Base-by-base conservation (phyloP, 495 filamentous ascomycete species). In the Ramalina intermedia region DNA sequence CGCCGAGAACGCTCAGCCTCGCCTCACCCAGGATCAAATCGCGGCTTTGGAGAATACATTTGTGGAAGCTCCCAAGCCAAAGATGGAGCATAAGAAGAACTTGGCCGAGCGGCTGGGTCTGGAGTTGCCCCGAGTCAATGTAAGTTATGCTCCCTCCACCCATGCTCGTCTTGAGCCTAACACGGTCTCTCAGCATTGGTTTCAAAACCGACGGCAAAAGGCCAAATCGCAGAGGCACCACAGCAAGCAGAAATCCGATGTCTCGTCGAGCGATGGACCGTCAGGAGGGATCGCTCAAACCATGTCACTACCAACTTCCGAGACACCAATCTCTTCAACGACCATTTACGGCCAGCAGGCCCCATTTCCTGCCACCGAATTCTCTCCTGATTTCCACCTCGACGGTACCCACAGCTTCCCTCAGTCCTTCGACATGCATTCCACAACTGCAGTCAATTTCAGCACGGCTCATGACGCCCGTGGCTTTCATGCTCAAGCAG, bases 171-270 rank as follows among this genome's bases (percentile, higher is more conserved):
- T 39, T 37, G 41, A 55, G 29, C 8, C 29, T 33, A 13, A 43
- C 29, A 43, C 14, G 8, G 5, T 17, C n/a, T 7, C 44, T 35
- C 48, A 91, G 87, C 90, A 90, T 56, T 91, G 87, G 87, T 94
- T 90, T 63, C 86, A 93, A 61, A 93, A 91, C 61, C 74, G 86
- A 45, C 80, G 86, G 37, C 84, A 84, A 47, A 87, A 88, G 60
- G 82, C 82, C 27, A 88, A 87, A 68, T 79, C 85, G 55, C 77
- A 86, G 58, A 80, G 70, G 58, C 76, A 80, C 60, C 79, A 82
- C 59, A 76, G 29, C 44, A 47, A 80, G 59, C 49, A 45, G 44
- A 55, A 43, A 46, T 53, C 40, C 33, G 55, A 53, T 46, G 24
- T 50, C n/a, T 50, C 47, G n/a, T 64, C 46, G 60, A 63, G n/a